Base-by-base conservation (phyloP, 495 filamentous ascomycete species). In the Lasiosphaeria miniovina region DNA sequence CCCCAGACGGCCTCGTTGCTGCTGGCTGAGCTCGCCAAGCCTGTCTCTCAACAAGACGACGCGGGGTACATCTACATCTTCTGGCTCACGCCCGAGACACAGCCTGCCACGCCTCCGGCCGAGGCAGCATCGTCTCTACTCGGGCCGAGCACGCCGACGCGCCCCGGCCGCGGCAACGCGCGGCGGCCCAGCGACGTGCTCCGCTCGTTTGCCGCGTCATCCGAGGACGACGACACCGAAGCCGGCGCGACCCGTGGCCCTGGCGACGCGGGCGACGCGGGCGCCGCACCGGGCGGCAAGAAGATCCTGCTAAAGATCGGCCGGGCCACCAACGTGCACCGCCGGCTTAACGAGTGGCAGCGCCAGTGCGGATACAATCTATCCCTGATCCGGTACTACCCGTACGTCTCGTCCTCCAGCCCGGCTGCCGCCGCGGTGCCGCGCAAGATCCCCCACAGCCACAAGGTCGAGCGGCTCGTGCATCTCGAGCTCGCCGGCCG, bases 41-140 rank as follows among this genome's bases (percentile, higher is more conserved):
- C 93, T 10, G 81, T 95, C 60, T 90, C 90, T 4, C 74, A 73
- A 5, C 74, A 78, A 45, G 94, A 98, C 65, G 90, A 95, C 50
- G 81, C 90, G 49, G 94, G 94, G 41, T 98, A 91, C 69, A 98
- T 98, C 64, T 98, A 98, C 79, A 94, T 98, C 65, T 98, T 97
- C 82, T 96, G 92, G 91, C 78, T 96, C 4, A 88, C 83, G 4
- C 83, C 83, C 43, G 82, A 81, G 55, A 80, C 71, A n/a, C 69
- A 75, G 51, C 73, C 74, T 4, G 62, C 74, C 6, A 75, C 79
- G 2, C 80, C 84, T 12, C 80, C 85, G 0, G 73, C 73, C 5
- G 83, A 86, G 35, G 79, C 82, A 32, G 88, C 85, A 3, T 78
- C 77, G 5, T 82, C 82, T 6, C 79, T 89, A 8, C 80, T 90